Percentiles rank a stretch among this genome's conserved stretches.
Evolutionary conservation across 495 filamentous ascomycete species (phyloP).

Genomic region (Hypomontagnella submonticulosa): DNA sequence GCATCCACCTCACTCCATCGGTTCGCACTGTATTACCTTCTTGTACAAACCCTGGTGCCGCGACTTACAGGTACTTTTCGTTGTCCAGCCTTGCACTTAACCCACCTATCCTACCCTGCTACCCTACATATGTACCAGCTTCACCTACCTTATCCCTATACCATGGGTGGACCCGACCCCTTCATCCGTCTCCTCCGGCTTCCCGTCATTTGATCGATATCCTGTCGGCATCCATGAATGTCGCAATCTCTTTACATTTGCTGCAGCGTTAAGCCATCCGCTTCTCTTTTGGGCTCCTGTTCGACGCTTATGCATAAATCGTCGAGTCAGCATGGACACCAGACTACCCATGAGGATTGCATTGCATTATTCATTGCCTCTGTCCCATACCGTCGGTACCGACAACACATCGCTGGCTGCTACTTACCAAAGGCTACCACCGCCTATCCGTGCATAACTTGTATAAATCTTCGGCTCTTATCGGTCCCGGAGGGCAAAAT

Average conservation of each 20-base stretch:
- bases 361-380: slow-evolving; percentile 36
- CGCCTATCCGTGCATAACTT: slow-evolving; percentile 4
- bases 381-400: slow-evolving; percentile 38
- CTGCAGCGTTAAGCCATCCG: slow-evolving; percentile 36
- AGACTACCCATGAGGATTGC: slow-evolving; percentile 26
- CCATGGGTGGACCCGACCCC: slow-evolving; percentile 1
- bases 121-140: too few relatives aligned
- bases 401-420: slow-evolving; percentile 33
- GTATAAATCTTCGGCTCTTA: slow-evolving; percentile 16
- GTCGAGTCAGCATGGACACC: slow-evolving; percentile 30
- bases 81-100: not conserved
- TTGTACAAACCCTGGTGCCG: not conserved
- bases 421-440: slow-evolving; percentile 5
- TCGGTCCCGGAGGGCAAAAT: slow-evolving; percentile 1
- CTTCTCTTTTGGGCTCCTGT: slow-evolving; percentile 39
- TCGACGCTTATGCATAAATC: slow-evolving; percentile 21
- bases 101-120: too few relatives aligned
- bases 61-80: slow-evolving; percentile 18
- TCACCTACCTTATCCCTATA: too few relatives aligned
- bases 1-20: slow-evolving; percentile 27
- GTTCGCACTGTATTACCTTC: slow-evolving; percentile 31
- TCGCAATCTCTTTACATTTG: slow-evolving; percentile 39
- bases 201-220: slow-evolving; percentile 40
- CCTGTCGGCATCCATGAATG: slow-evolving; percentile 33
- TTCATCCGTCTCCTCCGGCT: slow-evolving; percentile 40